A percentile compares a stretch with the other conserved stretches of the same genome.
Evolutionary conservation across 1,284 basidiomycete genomes (phyloP).

Genomic region (Apiotrichum akiyoshidainum): DNA sequence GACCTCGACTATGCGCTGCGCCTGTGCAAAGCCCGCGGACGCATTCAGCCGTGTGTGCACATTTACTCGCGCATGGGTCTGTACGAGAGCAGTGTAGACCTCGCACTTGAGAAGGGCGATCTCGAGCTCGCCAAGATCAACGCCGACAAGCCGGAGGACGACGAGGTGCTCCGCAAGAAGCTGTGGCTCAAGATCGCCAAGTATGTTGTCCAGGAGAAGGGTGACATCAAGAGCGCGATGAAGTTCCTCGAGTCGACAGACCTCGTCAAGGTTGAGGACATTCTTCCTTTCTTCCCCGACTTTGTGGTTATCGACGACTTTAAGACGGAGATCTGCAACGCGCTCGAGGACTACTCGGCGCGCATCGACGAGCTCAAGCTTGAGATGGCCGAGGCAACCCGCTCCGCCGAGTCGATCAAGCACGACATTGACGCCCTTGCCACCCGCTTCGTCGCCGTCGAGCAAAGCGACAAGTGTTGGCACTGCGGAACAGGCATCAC

Average conservation of each 20-base stretch:
- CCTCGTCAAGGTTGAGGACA: constrained; percentile 95
- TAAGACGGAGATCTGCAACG: constrained; percentile 96
- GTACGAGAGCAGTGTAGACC: constrained; percentile 92
- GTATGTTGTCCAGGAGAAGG: constrained; percentile 94
- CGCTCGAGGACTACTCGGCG: constrained; percentile 87
- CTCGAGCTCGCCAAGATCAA: constrained; percentile 88
- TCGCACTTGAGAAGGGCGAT: constrained; percentile 89
- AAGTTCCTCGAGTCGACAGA: constrained; percentile 90
- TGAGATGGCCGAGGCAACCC: constrained; percentile 95
- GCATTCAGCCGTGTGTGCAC: constrained; percentile 87
- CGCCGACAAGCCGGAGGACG: constrained; percentile 88
- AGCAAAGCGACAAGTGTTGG: constrained; percentile 80
- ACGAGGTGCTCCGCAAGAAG: constrained; percentile 81
- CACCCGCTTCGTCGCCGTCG: constrained; percentile 90
- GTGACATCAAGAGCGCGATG: constrained; percentile 98
- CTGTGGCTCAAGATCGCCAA: constrained; percentile 97
- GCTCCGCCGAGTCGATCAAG: constrained; percentile 88
- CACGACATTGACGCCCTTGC: constrained; percentile 80
- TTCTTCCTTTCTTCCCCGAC: constrained; percentile 98
- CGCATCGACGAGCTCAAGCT: constrained; percentile 86
- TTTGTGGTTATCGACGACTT: constrained; percentile 99
- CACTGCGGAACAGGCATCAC: constrained; percentile 72
- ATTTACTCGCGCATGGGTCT: constrained; percentile 98
- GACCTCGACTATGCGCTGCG: constrained; percentile 95
- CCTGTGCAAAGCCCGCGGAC: constrained; percentile 75